A percentile compares a stretch with the other conserved stretches of the same genome.
Evolutionary conservation across 2,329 filamentous ascomycete genomes (phyloP).

Genomic region (Dactylellina sp.): DNA sequence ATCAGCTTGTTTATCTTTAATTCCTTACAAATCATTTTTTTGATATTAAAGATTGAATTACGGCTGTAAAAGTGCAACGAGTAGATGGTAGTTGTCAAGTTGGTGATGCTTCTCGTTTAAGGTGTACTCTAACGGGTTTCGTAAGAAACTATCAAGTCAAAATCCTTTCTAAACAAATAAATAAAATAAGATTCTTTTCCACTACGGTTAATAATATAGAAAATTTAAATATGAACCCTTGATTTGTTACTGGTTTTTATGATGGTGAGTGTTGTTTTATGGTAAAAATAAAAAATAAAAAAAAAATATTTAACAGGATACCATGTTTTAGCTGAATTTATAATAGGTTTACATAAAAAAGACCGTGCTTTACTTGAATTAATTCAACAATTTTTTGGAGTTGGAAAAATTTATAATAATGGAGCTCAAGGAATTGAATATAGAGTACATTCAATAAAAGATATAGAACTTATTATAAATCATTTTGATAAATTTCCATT

Average conservation of each 20-base stretch:
- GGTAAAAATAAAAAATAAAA: constrained; percentile 13
- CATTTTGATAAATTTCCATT: constrained; percentile 29
- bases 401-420: constrained; percentile 15
- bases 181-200: constrained; percentile 33
- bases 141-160: constrained; percentile 57
- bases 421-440: constrained; percentile 7
- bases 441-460: constrained; percentile 10
- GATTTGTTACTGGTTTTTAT: constrained; percentile 31
- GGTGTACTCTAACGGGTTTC: constrained; percentile 58
- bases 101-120: constrained; percentile 34
- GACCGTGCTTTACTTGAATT: constrained; percentile 36
- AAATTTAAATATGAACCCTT: constrained; percentile 23
- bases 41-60: constrained; percentile 14
- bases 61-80: constrained; percentile 55
- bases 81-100: constrained; percentile 49
- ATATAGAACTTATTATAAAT: constrained; percentile 15
- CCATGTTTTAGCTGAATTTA: constrained; percentile 14
- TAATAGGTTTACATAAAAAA: constrained; percentile 57
- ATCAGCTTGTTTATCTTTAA: constrained; percentile 18
- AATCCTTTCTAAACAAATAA: constrained; percentile 58
- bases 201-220: constrained; percentile 20
- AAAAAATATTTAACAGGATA: constrained; percentile 15
- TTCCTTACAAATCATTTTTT: constrained; percentile 3
- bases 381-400: constrained; percentile 41
- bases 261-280: constrained; percentile 28